These are phyloP conservation scores for Turritis glabra DNA, from an alignment of 345 rosid species.

Conservation along the genomic window DNA sequence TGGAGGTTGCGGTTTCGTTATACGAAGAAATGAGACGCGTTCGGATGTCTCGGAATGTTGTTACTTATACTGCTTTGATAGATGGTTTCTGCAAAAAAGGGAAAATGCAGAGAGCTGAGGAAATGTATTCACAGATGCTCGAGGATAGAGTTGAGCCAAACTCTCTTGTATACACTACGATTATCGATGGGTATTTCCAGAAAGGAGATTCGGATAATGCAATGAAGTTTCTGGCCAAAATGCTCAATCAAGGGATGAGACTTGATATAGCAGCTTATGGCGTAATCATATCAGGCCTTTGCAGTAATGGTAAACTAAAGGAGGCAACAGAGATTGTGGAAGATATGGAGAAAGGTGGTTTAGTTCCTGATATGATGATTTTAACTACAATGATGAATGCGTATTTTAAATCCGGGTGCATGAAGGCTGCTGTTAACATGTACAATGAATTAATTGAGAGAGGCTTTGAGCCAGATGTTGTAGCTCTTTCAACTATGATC, in stretches of 20 bases:
- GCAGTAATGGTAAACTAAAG: constrained; percentile 38
- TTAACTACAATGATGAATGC: constrained; percentile 46
- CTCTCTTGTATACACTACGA: constrained; percentile 39
- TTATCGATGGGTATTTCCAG: constrained; percentile 44
- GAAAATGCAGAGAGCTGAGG: constrained; percentile 41
- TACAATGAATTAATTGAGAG: constrained; percentile 25
- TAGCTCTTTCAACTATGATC: constrained; percentile 44
- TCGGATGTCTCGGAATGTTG: constrained; percentile 38
- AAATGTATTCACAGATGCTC: constrained; percentile 34
- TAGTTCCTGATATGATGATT: constrained; percentile 43
- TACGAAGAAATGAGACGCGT: constrained; percentile 39
- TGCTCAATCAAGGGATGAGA: constrained; percentile 40
- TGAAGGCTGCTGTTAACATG: constrained; percentile 36
- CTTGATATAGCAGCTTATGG: constrained; percentile 45
- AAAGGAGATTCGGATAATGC: constrained; percentile 41
- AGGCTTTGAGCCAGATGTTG: constrained; percentile 49
- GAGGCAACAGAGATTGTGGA: constrained; percentile 32
- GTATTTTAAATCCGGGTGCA: constrained; percentile 41
- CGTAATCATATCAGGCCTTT: constrained; percentile 45
- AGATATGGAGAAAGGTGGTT: constrained; percentile 42
- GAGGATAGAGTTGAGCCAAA: constrained; percentile 38
- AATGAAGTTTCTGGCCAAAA: constrained; percentile 39
- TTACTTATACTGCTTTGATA: constrained; percentile 40
- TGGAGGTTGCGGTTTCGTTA: constrained; percentile 41
- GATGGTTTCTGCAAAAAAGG: constrained; percentile 50